These are phyloP conservation scores for thale cress (Arabidopsis thaliana) DNA, from an alignment of 345 rosid species.

Conservation along the genomic window TAIR10.1 NC_003076.8:9026001-9026500, in stretches of 20 bases:
- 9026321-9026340: constrained; percentile 98
- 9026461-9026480: neutral
- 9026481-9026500: constrained; percentile 26
- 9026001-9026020: constrained; percentile 90
- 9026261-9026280: constrained; percentile 21
- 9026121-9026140: constrained; percentile 17
- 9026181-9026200: constrained; percentile 75
- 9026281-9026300: neutral
- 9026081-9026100: neutral
- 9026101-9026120: neutral
- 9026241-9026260: neutral
- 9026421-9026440: constrained; percentile 60
- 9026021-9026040: constrained; percentile 92
- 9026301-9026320: constrained; percentile 1
- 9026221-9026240: constrained; percentile 88
- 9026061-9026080: constrained; percentile 78
- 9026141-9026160: constrained; percentile 91
- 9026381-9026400: constrained; percentile 76
- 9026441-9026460: constrained; percentile 3
- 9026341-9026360: constrained; percentile 83
- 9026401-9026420: constrained; percentile 95
- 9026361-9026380: constrained; percentile 73
- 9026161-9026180: constrained; percentile 97
- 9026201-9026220: constrained; percentile 90
- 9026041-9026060: constrained; percentile 94